A percentile compares a stretch with the other conserved stretches of the same genome.
Evolutionary conservation across 768 basidiomycete species (phyloP).

Genomic region (Tulasnella sp.): DNA sequence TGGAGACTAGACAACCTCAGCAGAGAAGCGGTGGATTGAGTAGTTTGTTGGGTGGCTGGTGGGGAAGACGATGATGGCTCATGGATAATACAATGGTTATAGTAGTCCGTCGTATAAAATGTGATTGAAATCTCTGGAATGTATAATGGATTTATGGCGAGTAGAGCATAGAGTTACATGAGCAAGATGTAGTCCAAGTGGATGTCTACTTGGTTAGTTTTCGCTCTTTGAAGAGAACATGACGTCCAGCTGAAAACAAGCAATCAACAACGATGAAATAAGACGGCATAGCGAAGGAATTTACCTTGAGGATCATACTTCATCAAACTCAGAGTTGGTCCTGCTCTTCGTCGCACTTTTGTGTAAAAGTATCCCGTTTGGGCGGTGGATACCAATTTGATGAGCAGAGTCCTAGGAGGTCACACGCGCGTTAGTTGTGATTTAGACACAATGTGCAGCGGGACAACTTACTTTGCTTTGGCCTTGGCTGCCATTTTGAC

Average conservation of each 20-base stretch:
- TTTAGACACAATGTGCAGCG: not conserved
- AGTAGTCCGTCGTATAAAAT: no score
- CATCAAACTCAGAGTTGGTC: slow-evolving; percentile 11
- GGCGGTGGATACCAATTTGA: slow-evolving; percentile 12
- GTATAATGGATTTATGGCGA: no score
- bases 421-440: not conserved
- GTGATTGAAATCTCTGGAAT: no score
- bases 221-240: slow-evolving; percentile 14
- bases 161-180: no score
- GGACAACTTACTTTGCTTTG: slow-evolving; percentile 5
- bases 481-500: slow-evolving; percentile 3
- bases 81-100: no score
- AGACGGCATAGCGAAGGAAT: not conserved
- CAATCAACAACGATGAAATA: not conserved
- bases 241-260: slow-evolving; percentile 2
- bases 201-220: slow-evolving; percentile 9
- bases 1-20: slow-evolving; percentile 21
- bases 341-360: slow-evolving; percentile 5
- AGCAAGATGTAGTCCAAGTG: no score
- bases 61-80: slow-evolving; percentile 35
- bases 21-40: slow-evolving; percentile 47
- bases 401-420: slow-evolving; percentile 8
- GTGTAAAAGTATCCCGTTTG: slow-evolving; percentile 13
- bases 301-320: slow-evolving; percentile 13
- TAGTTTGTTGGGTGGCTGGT: slow-evolving; percentile 69